These are phyloP conservation scores for Aureobasidium uvarum DNA, from an alignment of 2,329 filamentous ascomycete genomes.

Conservation along the genomic window DNA sequence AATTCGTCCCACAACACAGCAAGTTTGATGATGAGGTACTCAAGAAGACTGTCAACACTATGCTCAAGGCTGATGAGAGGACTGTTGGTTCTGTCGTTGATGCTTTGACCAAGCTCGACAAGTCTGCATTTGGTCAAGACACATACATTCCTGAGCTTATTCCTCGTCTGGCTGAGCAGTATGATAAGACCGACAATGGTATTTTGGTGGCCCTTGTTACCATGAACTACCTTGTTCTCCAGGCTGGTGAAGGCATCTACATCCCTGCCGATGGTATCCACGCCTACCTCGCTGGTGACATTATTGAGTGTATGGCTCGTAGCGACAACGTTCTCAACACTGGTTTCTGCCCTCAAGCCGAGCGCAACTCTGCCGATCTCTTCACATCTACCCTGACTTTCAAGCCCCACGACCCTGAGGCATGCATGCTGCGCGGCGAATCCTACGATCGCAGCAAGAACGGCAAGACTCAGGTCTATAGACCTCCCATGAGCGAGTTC, in stretches of 20 bases:
- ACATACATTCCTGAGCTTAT: constrained; percentile 64
- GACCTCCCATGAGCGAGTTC: constrained; percentile 70
- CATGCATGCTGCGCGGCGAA: constrained; percentile 55
- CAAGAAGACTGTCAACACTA: constrained; percentile 54
- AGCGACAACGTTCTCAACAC: constrained; percentile 73
- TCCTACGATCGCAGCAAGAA: constrained; percentile 53
- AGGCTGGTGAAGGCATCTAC: constrained; percentile 65
- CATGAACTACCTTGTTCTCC: constrained; percentile 70
- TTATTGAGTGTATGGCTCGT: constrained; percentile 76
- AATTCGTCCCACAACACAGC: constrained; percentile 52
- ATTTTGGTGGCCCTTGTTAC: constrained; percentile 66
- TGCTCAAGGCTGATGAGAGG: constrained; percentile 56
- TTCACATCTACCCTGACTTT: constrained; percentile 65
- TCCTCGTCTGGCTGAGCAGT: constrained; percentile 63
- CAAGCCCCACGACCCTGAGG: constrained; percentile 56
- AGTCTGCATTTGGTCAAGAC: constrained; percentile 52
- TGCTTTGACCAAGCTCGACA: constrained; percentile 51
- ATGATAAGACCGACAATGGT: constrained; percentile 62
- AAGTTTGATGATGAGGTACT: constrained; percentile 59
- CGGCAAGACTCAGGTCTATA: constrained; percentile 63
- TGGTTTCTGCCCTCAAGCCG: constrained; percentile 67
- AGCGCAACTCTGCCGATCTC: constrained; percentile 62
- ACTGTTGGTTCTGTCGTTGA: constrained; percentile 55
- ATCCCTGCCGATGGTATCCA: constrained; percentile 73
- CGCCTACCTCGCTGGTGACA: constrained; percentile 69